These are phyloP conservation scores for Hygrophorus pudorinus DNA, from an alignment of 768 basidiomycete genomes.

Conservation along the genomic window DNA sequence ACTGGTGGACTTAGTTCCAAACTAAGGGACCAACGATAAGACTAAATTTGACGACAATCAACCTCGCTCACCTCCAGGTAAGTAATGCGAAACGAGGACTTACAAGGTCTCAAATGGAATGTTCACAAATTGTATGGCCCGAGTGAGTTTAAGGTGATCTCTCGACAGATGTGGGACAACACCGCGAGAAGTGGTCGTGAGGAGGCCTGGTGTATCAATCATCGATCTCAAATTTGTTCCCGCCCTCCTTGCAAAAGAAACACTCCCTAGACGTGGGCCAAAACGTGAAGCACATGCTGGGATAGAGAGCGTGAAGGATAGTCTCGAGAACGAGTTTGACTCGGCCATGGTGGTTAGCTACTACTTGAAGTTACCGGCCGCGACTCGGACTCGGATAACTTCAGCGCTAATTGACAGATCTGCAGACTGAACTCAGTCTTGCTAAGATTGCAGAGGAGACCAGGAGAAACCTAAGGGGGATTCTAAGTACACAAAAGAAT, in stretches of 20 bases:
- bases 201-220: constrained; percentile 53
- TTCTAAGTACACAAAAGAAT: neutral
- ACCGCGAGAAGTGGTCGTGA: constrained; percentile 62
- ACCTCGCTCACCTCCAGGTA: neutral
- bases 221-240: constrained; percentile 18
- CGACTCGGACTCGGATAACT: too few relatives aligned
- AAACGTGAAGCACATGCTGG: neutral
- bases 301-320: neutral
- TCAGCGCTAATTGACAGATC: too few relatives aligned
- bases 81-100: constrained; percentile 23
- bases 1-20: constrained; percentile 59
- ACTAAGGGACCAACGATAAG: constrained; percentile 22
- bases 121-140: constrained; percentile 52
- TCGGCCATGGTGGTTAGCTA: too few relatives aligned
- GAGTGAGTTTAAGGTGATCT: constrained; percentile 40
- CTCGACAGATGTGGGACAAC: constrained; percentile 64
- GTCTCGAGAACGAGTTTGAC: too few relatives aligned
- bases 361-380: too few relatives aligned
- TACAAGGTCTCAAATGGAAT: constrained; percentile 79
- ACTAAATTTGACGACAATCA: constrained; percentile 2
- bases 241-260: constrained; percentile 19
- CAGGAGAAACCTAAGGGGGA: too few relatives aligned
- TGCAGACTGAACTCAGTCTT: too few relatives aligned
- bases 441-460: too few relatives aligned
- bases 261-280: constrained; percentile 27